phyloP scores from a whole-genome alignment of 202 grass and related monocot genomes.

The Bolboschoenoplectus hybrid region DNA sequence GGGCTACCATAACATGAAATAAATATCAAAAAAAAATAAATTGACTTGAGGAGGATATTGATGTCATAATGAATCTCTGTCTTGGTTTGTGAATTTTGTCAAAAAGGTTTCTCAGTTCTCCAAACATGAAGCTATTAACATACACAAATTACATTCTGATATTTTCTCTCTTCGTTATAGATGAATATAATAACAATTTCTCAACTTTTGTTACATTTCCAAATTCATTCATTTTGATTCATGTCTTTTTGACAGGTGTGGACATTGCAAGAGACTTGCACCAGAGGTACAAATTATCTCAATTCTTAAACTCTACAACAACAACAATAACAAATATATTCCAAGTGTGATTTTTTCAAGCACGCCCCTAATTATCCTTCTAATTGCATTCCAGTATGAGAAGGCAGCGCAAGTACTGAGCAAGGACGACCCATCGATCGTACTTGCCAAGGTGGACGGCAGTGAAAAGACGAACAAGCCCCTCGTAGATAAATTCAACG shows the following conservation, averaged over 20 bases:
- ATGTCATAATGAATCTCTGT: background rate
- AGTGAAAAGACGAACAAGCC: conserved; percentile 70
- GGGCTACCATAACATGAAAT: background rate
- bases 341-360: background rate
- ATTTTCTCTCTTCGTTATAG: background rate
- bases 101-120: background rate
- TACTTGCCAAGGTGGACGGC: conserved; percentile 70
- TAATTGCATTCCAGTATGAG: conserved; percentile 66
- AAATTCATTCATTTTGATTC: conserved; percentile 40
- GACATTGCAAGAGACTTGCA: conserved; percentile 70
- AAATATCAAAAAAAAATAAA: background rate
- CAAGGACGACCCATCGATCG: conserved; percentile 48
- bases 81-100: conserved; percentile 2
- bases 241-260: conserved; percentile 54
- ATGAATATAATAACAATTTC: background rate
- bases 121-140: background rate
- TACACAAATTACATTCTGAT: background rate
- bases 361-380: conserved; percentile 17
- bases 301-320: background rate
- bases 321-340: background rate
- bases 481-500: conserved; percentile 66
- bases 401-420: conserved; percentile 66
- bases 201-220: conserved; percentile 1
- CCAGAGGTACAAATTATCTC: conserved; percentile 56
- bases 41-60: background rate